These are phyloP conservation scores for Mortierella antarctica DNA, from an alignment of 192 early-diverging fungal genomes.

Conservation along the genomic window DNA sequence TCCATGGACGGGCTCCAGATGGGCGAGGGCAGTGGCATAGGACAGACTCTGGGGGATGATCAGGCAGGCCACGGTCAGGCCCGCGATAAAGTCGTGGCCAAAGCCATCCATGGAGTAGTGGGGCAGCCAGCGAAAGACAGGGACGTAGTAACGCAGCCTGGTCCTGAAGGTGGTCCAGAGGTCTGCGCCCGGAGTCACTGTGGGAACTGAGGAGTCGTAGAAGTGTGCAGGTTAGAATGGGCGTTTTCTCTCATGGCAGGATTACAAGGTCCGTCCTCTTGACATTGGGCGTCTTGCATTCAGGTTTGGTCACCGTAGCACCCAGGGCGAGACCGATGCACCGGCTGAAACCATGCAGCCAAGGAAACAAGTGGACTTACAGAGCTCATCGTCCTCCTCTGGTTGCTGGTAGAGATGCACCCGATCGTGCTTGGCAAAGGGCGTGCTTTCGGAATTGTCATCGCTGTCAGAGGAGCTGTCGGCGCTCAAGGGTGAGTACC, in stretches of 20 bases:
- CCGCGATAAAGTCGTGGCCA: slow-evolving; percentile 83
- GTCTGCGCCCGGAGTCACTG: slow-evolving; percentile 35
- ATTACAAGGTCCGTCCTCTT: not conserved
- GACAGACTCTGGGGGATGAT: slow-evolving; percentile 84
- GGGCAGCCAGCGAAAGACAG: slow-evolving; percentile 94
- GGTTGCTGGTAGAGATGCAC: slow-evolving; percentile 41
- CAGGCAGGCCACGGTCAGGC: slow-evolving; percentile 83
- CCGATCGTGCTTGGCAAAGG: slow-evolving; percentile 46
- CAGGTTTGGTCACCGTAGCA: not conserved
- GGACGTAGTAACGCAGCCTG: slow-evolving; percentile 92
- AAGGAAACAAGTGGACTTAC: slow-evolving; percentile 15
- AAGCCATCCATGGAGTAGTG: slow-evolving; percentile 74
- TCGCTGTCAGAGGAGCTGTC: slow-evolving; percentile 39
- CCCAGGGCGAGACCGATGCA: too few relatives aligned
- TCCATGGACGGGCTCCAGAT: slow-evolving; percentile 89
- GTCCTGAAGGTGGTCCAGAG: slow-evolving; percentile 63
- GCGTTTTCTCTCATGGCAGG: not conserved
- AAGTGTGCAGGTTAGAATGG: not conserved
- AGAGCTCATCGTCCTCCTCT: slow-evolving; percentile 39
- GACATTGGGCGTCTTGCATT: not conserved
- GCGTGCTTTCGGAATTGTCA: slow-evolving; percentile 33
- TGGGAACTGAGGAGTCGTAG: not conserved
- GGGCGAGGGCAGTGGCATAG: slow-evolving; percentile 89
- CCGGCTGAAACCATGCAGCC: not conserved
- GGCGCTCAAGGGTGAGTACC: slow-evolving; percentile 36